Conservation (phyloP, 2,329 filamentous ascomycete species). For the Ceratocystis albifundus region DNA sequence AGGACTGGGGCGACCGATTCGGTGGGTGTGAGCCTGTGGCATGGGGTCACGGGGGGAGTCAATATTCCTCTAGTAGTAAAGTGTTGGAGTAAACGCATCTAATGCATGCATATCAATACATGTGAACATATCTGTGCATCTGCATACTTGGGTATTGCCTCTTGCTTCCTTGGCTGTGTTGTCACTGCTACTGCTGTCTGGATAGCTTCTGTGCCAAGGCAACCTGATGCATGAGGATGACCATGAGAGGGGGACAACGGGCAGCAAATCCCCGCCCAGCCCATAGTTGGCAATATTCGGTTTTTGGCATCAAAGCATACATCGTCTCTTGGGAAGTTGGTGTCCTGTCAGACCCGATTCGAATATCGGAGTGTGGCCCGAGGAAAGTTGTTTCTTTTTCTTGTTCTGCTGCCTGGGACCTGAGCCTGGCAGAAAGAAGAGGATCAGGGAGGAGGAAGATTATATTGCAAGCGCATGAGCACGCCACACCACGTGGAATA, state of each 20-base stretch:
- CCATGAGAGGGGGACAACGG: background rate
- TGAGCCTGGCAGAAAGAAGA: background rate
- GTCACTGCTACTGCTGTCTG: background rate
- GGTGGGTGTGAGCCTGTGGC: background rate
- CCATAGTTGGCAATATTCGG: no score
- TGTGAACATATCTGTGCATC: background rate
- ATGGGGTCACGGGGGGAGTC: background rate
- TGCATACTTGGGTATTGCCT: background rate
- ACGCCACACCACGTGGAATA: background rate
- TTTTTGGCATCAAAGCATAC: background rate
- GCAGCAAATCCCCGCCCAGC: no score
- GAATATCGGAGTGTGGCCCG: background rate
- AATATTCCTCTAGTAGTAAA: background rate
- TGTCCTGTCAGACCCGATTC: conserved; percentile 19
- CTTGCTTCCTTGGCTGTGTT: background rate
- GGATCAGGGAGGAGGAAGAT: background rate
- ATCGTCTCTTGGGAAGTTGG: background rate
- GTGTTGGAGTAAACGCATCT: background rate
- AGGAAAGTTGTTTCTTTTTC: background rate
- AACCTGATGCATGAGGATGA: background rate
- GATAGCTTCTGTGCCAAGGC: background rate
- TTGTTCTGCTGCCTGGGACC: background rate
- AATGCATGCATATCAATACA: background rate
- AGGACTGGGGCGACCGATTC: background rate
- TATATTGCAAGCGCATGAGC: background rate